Conservation (phyloP, 345 rosid genomes). For the Ceriops decandra region DNA sequence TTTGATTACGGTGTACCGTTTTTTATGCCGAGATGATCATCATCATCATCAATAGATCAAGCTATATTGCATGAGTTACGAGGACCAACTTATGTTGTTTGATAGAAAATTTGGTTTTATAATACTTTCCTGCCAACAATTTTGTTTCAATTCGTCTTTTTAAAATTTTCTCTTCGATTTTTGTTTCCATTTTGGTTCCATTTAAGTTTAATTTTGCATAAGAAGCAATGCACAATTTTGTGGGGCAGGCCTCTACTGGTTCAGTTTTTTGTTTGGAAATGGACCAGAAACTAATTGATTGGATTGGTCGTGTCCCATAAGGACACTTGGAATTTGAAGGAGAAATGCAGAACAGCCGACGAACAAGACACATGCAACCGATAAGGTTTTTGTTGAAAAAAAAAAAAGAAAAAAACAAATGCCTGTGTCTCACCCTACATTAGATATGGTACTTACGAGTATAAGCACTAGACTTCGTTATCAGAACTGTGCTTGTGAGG, state of each 20-base stretch:
- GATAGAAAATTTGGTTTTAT: neutral
- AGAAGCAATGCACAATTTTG: neutral
- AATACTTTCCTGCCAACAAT: too few species aligned
- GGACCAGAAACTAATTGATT: conserved; percentile 19
- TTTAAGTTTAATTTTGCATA: too few species aligned
- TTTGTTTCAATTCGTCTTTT: too few species aligned
- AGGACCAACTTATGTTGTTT: neutral
- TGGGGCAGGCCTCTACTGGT: conserved; percentile 11
- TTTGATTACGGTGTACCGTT: conserved; percentile 15
- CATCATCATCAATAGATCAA: conserved; percentile 1
- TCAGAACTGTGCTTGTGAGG: neutral
- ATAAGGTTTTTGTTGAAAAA: neutral
- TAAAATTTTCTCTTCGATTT: too few species aligned
- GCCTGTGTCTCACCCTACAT: conserved; percentile 21
- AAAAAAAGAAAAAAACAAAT: conserved; percentile 21
- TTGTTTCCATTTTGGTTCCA: too few species aligned
- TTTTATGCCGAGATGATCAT: conserved; percentile 5
- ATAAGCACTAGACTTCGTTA: neutral
- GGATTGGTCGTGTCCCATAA: conserved; percentile 8
- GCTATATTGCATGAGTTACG: neutral
- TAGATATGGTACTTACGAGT: conserved; percentile 7
- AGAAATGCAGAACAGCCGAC: neutral
- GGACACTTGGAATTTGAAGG: neutral
- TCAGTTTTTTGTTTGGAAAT: neutral
- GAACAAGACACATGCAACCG: conserved; percentile 17